A percentile compares a stretch with the other conserved stretches of the same genome.
Evolutionary conservation across 169 alveolate genomes (phyloP).

Genomic region (Plasmodium coatneyi): DNA sequence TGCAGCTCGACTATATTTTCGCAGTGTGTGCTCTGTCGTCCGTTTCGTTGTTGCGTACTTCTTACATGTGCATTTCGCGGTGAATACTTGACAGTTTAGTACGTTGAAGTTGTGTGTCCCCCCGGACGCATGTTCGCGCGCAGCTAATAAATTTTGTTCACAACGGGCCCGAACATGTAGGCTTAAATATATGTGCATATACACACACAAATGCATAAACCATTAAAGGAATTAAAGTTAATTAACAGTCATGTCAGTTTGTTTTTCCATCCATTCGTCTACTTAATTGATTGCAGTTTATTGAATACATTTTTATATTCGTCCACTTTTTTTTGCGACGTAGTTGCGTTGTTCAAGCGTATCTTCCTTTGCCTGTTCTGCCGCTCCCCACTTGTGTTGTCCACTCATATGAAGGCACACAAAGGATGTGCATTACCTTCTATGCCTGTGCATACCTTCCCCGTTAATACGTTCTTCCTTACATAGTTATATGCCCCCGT

Average conservation of each 20-base stretch:
- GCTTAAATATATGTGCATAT: neutral
- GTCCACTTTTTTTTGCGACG: neutral
- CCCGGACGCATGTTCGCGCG: neutral
- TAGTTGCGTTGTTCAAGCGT: neutral
- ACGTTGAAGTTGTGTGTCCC: neutral
- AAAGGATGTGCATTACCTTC: neutral
- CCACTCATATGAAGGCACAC: neutral
- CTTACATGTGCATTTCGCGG: neutral
- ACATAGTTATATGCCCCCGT: neutral
- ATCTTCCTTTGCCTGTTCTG: neutral
- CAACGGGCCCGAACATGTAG: neutral
- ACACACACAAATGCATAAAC: neutral
- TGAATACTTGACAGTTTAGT: neutral
- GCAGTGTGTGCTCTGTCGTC: neutral
- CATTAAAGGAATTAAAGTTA: neutral
- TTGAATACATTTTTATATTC: neutral
- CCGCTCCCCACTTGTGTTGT: neutral
- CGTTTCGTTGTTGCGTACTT: neutral
- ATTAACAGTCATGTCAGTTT: neutral
- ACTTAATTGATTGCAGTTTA: neutral
- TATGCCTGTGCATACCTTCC: neutral
- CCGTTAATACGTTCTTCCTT: neutral
- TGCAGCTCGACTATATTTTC: neutral
- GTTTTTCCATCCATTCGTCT: neutral
- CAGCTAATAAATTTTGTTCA: neutral